These are phyloP conservation scores for Psidium guajava DNA, from an alignment of 345 rosid species.

Conservation along the genomic window DNA sequence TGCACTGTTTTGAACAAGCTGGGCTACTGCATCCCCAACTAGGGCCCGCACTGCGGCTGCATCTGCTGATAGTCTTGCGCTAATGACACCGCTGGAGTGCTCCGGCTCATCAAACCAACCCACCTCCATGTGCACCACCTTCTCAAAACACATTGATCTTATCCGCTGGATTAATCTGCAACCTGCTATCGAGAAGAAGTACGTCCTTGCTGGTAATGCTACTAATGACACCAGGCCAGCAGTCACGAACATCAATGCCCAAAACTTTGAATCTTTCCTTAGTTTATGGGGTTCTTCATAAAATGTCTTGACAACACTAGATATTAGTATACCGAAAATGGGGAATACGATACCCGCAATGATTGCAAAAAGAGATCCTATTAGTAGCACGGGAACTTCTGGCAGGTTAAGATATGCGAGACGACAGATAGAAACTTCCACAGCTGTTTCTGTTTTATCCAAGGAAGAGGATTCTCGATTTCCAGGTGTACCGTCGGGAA, in stretches of 20 bases:
- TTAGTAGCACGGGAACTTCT: slow-evolving; percentile 49
- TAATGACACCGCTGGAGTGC: slow-evolving; percentile 67
- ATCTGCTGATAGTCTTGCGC: slow-evolving; percentile 75
- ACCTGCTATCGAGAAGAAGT: slow-evolving; percentile 58
- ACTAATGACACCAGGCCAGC: slow-evolving; percentile 45
- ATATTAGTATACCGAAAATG: slow-evolving; percentile 37
- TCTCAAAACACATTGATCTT: slow-evolving; percentile 64
- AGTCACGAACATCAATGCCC: slow-evolving; percentile 45
- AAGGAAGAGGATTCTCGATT: slow-evolving; percentile 14
- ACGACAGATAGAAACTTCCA: slow-evolving; percentile 37
- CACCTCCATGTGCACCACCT: slow-evolving; percentile 71
- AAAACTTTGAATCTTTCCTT: slow-evolving; percentile 48
- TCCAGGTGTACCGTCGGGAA: slow-evolving; percentile 5
- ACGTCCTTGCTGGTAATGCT: slow-evolving; percentile 30
- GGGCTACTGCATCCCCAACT: slow-evolving; percentile 65
- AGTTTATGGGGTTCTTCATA: slow-evolving; percentile 44
- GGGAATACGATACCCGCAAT: slow-evolving; percentile 50
- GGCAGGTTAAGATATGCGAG: slow-evolving; percentile 51
- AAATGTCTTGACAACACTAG: slow-evolving; percentile 39
- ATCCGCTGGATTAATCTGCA: slow-evolving; percentile 46
- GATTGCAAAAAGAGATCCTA: slow-evolving; percentile 44
- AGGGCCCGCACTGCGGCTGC: slow-evolving; percentile 60
- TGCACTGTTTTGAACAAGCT: slow-evolving; percentile 43
- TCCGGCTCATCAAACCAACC: slow-evolving; percentile 76
- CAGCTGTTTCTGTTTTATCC: slow-evolving; percentile 4